phyloP scores from a whole-genome alignment of 305 asterid species.

The Solanum aculeatissimum region DNA sequence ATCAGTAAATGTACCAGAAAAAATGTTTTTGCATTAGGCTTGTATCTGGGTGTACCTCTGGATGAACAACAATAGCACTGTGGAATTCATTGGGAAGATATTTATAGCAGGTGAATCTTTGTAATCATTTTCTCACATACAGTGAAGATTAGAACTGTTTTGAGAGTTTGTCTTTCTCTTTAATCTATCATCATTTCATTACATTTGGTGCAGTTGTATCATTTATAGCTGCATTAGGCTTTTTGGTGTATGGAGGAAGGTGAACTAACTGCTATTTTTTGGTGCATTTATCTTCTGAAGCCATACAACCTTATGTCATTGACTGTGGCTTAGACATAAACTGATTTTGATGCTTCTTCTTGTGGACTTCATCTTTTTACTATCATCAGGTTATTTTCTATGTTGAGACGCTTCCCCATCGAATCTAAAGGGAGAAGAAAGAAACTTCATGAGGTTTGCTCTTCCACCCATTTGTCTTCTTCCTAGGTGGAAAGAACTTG shows the following conservation, averaged over 20 bases:
- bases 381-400: conserved; percentile 65
- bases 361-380: not conserved
- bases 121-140: not conserved
- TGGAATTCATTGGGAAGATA: conserved; percentile 74
- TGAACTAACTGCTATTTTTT: conserved; percentile 9
- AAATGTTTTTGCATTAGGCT: conserved; percentile 25
- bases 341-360: not conserved
- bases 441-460: conserved; percentile 80
- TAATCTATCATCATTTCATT: not conserved
- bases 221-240: conserved; percentile 79
- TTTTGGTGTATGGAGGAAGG: conserved; percentile 95
- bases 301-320: not conserved
- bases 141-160: not conserved
- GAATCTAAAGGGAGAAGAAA: conserved; percentile 95
- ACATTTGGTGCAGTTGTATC: conserved; percentile 62
- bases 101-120: conserved; percentile 62
- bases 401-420: conserved; percentile 83
- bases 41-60: conserved; percentile 84
- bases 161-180: not conserved
- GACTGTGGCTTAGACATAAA: not conserved
- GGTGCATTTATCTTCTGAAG: not conserved
- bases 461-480: not conserved
- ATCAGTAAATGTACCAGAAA: not conserved
- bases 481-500: not conserved
- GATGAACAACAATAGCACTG: conserved; percentile 53